Evolutionary conservation across 2,329 filamentous ascomycete species (phyloP).

Genomic region (Fusarium duplospermum): DNA sequence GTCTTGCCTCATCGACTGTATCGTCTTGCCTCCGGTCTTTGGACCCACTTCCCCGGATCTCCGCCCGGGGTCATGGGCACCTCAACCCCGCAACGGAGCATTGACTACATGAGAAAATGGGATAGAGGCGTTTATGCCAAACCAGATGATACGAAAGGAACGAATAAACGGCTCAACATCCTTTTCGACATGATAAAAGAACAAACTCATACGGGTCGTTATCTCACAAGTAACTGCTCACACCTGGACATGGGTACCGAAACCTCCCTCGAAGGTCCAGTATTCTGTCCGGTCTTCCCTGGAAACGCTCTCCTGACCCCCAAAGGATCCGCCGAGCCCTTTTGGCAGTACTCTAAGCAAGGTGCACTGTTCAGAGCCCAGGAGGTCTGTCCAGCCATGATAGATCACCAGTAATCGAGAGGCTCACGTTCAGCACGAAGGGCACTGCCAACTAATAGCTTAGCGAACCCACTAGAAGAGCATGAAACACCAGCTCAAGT

Average conservation of each 20-base stretch:
- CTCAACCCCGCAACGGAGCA: neutral
- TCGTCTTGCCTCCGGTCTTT: neutral
- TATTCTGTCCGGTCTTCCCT: neutral
- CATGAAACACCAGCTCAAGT: neutral
- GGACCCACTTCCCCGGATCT: slow-evolving; percentile 12
- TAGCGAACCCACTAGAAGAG: neutral
- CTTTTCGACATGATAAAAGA: neutral
- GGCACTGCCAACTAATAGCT: neutral
- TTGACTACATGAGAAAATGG: neutral
- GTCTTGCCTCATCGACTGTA: neutral
- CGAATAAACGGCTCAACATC: neutral
- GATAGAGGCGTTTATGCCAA: slow-evolving; percentile 3
- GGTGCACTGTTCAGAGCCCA: slow-evolving; percentile 15
- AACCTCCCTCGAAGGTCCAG: too few relatives aligned
- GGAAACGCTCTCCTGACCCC: slow-evolving; percentile 24
- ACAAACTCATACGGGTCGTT: neutral
- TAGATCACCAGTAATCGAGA: slow-evolving; percentile 4
- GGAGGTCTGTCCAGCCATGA: slow-evolving; percentile 22
- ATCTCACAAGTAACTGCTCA: neutral
- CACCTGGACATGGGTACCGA: neutral
- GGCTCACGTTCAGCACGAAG: neutral
- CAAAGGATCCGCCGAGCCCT: neutral
- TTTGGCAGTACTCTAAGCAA: neutral
- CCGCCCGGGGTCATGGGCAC: slow-evolving; percentile 19
- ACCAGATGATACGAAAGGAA: neutral